Conservation (phyloP, 2,329 filamentous ascomycete genomes). For the Alternaria infectoria region DNA sequence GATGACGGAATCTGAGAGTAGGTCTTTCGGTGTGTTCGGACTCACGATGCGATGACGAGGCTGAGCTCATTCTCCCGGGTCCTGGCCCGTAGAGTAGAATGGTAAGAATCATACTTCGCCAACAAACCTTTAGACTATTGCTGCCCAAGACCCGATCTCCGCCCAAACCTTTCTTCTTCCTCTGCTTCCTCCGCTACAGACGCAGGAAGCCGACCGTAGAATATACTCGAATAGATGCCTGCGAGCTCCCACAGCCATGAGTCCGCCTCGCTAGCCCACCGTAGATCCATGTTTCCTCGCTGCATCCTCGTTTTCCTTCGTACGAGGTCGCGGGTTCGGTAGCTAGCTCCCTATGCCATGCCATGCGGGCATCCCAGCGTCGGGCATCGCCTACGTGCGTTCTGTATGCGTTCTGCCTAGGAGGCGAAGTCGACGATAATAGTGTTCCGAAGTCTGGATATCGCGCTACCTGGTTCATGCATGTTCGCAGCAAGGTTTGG, state of each 20-base stretch:
- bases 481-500: background rate
- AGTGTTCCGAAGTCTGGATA: background rate
- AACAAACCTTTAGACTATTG: background rate
- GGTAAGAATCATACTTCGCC: background rate
- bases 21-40: background rate
- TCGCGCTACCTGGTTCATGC: background rate
- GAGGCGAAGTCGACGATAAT: background rate
- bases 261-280: background rate
- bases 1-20: background rate
- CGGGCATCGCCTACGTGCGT: background rate
- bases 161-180: background rate
- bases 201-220: background rate
- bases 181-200: background rate
- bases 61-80: background rate
- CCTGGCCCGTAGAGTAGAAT: background rate
- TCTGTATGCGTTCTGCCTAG: background rate
- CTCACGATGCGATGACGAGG: background rate
- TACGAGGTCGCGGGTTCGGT: background rate
- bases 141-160: background rate
- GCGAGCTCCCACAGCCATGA: background rate
- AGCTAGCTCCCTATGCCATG: background rate
- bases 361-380: background rate
- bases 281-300: background rate
- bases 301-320: background rate
- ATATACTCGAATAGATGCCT: background rate